phyloP scores from a whole-genome alignment of 192 early-diverging fungal species.

The Umbelopsis sp. region DNA sequence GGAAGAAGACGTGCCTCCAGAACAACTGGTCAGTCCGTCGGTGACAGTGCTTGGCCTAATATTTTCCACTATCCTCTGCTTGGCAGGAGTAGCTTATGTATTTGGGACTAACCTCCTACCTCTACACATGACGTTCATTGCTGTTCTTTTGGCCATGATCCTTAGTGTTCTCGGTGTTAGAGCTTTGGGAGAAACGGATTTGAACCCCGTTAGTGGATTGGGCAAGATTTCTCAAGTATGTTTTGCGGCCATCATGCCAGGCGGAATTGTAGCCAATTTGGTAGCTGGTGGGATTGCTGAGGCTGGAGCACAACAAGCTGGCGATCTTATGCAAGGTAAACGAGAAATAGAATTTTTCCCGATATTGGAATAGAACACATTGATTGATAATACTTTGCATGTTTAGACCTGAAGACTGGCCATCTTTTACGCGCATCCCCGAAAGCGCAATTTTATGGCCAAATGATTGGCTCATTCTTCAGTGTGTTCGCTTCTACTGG shows the following conservation, averaged over 20 bases:
- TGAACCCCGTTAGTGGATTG: conserved; percentile 82
- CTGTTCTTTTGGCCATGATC: conserved; percentile 71
- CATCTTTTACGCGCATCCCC: conserved; percentile 82
- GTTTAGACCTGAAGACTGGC: conserved; percentile 81
- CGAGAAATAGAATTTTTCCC: not conserved
- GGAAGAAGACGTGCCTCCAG: conserved; percentile 46
- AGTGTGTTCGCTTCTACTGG: conserved; percentile 70
- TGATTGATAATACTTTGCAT: conserved; percentile 32
- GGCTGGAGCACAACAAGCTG: conserved; percentile 65
- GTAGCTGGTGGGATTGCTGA: conserved; percentile 80
- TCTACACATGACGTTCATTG: conserved; percentile 64
- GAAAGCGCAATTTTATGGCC: conserved; percentile 82
- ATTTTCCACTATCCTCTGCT: conserved; percentile 60
- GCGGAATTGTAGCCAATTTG: conserved; percentile 71
- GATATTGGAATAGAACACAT: not conserved
- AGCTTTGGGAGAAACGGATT: conserved; percentile 81
- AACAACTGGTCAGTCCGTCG: conserved; percentile 63
- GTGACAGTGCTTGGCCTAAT: conserved; percentile 67
- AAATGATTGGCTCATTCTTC: conserved; percentile 77
- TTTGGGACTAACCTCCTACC: conserved; percentile 65
- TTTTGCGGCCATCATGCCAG: conserved; percentile 77
- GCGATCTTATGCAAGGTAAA: conserved; percentile 54
- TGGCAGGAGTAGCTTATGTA: conserved; percentile 60
- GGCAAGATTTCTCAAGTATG: conserved; percentile 85
- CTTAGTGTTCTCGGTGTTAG: conserved; percentile 80